Base-by-base conservation (phyloP, 768 basidiomycete species). In the Lactifluus rugatus region DNA sequence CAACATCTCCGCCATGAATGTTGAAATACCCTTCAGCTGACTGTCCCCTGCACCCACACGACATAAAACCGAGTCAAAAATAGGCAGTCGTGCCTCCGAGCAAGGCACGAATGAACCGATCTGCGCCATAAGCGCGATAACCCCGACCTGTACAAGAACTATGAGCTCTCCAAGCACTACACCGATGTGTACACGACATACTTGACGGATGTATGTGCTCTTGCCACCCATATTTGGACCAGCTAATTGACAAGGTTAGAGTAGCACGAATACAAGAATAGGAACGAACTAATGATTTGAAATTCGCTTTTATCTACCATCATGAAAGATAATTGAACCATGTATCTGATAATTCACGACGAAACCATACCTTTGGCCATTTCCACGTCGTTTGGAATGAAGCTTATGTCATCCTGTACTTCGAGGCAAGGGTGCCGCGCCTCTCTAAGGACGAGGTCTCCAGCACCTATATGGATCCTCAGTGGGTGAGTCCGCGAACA, bases 171-270 rank as follows among this genome's bases (percentile, higher is more conserved):
- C n/a, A 8, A 46, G 39, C 9, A 36, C 21, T 5, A 34, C n/a
- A 28, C 11, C 23, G 34, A 34, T 34, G n/a, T 1, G 39, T 25
- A 49, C 36, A 17, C 13, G 49, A 54, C 65, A 47, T 52, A 86
- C 89, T 74, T 93, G 89, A 47, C 93, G 87, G 65, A 98, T 95
- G 66, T 94, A 97, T 0, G 95, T 97, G 48, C 89, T 93, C 72
- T 99, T 99, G 59, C 96, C 96, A 52, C 96, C 96, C 89, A 97
- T 97, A 71, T 99, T 99, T 0, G 96, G 96, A 5, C 96, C 96
- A 21, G 95, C 89, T 90, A 42, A 23, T 57, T 5, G 23, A 36
- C 37, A 34, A 26, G 19, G 45, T 48, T 49, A 48, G 44, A 53
- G 13, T 50, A 48, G 39, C 5, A 49, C 39, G 31, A 25, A 36